Evolutionary conservation across 805 yeast genomes (phyloP).

Genomic region (Alloascoidea africana): DNA sequence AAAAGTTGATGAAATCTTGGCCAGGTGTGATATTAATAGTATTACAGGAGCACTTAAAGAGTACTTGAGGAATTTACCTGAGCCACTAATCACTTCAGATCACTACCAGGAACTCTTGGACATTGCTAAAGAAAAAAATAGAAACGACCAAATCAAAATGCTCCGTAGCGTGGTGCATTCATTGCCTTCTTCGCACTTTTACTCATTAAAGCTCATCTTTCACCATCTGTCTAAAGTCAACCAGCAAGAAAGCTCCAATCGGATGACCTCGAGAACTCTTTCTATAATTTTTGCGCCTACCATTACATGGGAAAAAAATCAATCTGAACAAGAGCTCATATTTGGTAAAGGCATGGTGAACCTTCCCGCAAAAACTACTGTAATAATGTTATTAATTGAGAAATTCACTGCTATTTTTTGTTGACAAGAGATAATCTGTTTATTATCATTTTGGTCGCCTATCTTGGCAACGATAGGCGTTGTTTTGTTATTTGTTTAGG

Average conservation of each 20-base stretch:
- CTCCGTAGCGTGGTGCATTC: constrained; percentile 29
- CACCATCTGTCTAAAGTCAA: constrained; percentile 53
- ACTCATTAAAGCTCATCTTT: constrained; percentile 38
- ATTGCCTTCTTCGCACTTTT: constrained; percentile 56
- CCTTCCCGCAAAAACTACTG: background rate
- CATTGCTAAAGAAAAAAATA: constrained; percentile 8
- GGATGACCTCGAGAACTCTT: constrained; percentile 73
- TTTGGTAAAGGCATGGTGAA: background rate
- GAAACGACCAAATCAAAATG: constrained; percentile 23
- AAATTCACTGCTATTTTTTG: too few relatives aligned
- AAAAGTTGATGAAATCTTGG: constrained; percentile 15
- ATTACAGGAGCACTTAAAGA: constrained; percentile 78
- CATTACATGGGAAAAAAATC: constrained; percentile 59
- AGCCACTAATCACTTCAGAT: constrained; percentile 65
- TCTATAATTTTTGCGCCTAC: constrained; percentile 95
- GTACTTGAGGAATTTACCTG: constrained; percentile 70
- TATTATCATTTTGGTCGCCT: too few relatives aligned
- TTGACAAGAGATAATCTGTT: too few relatives aligned
- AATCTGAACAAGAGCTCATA: constrained; percentile 66
- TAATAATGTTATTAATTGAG: background rate
- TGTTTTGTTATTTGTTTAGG: too few relatives aligned
- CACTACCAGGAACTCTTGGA: constrained; percentile 44
- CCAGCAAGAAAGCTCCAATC: constrained; percentile 34
- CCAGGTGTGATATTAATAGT: constrained; percentile 63
- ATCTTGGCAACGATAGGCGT: too few relatives aligned